Conservation (phyloP, 495 filamentous ascomycete species). For the Podospora appendiculata region DNA sequence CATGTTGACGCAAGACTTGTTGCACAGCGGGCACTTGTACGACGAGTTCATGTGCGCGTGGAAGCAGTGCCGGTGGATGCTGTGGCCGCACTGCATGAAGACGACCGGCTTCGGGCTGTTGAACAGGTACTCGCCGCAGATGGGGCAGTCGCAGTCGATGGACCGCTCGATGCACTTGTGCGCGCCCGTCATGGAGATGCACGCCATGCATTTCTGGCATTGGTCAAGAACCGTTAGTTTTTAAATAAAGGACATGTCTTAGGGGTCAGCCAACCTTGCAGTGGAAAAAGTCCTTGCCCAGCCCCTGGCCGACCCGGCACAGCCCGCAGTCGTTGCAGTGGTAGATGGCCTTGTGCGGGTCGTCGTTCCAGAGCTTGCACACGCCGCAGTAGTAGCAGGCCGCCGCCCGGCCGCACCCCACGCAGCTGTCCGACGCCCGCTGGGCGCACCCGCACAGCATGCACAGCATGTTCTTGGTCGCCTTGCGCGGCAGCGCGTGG, state of each 20-base stretch:
- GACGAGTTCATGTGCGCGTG: conserved; percentile 75
- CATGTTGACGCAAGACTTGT: conserved; percentile 91
- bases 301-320: conserved; percentile 79
- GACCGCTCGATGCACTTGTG: conserved; percentile 93
- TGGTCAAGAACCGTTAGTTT: neutral
- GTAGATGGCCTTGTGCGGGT: conserved; percentile 85
- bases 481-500: conserved; percentile 70
- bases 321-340: conserved; percentile 97
- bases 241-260: too few relatives aligned
- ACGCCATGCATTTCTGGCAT: conserved; percentile 74
- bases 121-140: conserved; percentile 96
- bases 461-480: conserved; percentile 93
- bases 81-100: conserved; percentile 94
- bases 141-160: conserved; percentile 95
- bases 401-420: conserved; percentile 63
- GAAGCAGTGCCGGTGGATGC: conserved; percentile 85
- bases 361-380: conserved; percentile 97
- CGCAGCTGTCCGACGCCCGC: conserved; percentile 68
- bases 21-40: conserved; percentile 94
- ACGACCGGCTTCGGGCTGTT: conserved; percentile 83
- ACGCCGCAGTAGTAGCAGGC: conserved; percentile 92
- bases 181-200: conserved; percentile 71
- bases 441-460: conserved; percentile 92
- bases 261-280: conserved; percentile 65
- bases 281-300: conserved; percentile 95